phyloP scores from a whole-genome alignment of 306 rosid genomes.

The Lotus japonicus region DNA sequence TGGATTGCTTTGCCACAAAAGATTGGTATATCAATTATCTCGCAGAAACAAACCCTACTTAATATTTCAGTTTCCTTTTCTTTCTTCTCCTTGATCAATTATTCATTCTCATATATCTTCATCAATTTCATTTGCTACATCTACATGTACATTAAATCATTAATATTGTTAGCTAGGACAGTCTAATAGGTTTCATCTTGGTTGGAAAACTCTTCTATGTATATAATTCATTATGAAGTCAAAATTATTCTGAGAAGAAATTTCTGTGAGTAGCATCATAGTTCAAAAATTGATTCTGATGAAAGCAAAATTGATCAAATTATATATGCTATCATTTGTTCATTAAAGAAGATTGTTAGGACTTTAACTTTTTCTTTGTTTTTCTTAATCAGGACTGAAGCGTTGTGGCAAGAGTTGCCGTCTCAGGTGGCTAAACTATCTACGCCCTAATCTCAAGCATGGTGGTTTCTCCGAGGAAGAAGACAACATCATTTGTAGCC shows the following conservation, averaged over 20 bases:
- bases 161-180: no score
- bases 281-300: no score
- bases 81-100: not conserved
- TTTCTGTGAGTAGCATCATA: no score
- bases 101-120: no score
- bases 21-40: conserved; percentile 44
- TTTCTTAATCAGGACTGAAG: conserved; percentile 52
- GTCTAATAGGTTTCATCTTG: no score
- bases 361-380: not conserved
- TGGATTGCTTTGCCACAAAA: conserved; percentile 51
- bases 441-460: conserved; percentile 90
- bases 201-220: no score
- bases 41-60: not conserved
- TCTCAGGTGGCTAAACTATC: conserved; percentile 89
- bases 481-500: conserved; percentile 82
- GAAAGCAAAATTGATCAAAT: no score
- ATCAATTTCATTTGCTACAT: no score
- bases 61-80: not conserved
- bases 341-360: not conserved
- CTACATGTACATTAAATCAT: no score
- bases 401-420: conserved; percentile 97
- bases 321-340: not conserved
- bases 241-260: no score
- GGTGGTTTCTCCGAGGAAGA: conserved; percentile 95
- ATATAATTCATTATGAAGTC: no score